Base-by-base conservation (phyloP, 352 stramenopile genomes). In the Pythium myriotylum region DNA sequence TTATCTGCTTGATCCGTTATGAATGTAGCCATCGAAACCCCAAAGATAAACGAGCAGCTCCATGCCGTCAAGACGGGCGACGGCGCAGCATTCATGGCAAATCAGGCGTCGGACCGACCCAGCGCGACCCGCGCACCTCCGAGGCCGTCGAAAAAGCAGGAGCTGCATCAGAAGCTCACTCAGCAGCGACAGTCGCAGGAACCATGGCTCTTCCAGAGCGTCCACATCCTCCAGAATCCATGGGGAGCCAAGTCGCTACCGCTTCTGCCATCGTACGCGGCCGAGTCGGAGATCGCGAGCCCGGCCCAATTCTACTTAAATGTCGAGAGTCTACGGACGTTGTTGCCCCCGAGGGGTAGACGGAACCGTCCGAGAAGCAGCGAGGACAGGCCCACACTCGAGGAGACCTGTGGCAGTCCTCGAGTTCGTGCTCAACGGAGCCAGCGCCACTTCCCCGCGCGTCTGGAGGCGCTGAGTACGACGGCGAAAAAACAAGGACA, bases 161-260 rank as follows among this genome's bases (percentile, higher is more conserved):
- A 57, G 48, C 41, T 74, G 23, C 54, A 65, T 26, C 57, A 42
- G 22, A 40, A 60, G 17, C 61, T 62, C 47, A 59, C 56, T n/a
- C 17, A 63, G 40, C 48, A 68, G 19, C 52, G 48, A 1, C 65
- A 57, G n/a, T 23, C 76, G 12, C 68, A 81, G 40, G 73, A 91
- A 54, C 79, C 79, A 13, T 91, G 82, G 82, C 67, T 91, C 20
- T 91, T 89, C 70, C 82, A 89, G 53, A 91, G 79, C 50, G 63
- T 80, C 42, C 79, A 73, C 51, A 51, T 79, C 10, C 62, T 84
- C 24, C 50, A 65, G 10, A 67, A 53, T 1, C 67, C 64, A 22
- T 59, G 35, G 43, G 37, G 23, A 12, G 4, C 22, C 5, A 43
- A 53, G 2, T 19, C 46, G 14, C 17, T 59, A 29, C 58, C 49